Base-by-base conservation (phyloP, 768 basidiomycete species). In the Crepidotus variabilis region DNA sequence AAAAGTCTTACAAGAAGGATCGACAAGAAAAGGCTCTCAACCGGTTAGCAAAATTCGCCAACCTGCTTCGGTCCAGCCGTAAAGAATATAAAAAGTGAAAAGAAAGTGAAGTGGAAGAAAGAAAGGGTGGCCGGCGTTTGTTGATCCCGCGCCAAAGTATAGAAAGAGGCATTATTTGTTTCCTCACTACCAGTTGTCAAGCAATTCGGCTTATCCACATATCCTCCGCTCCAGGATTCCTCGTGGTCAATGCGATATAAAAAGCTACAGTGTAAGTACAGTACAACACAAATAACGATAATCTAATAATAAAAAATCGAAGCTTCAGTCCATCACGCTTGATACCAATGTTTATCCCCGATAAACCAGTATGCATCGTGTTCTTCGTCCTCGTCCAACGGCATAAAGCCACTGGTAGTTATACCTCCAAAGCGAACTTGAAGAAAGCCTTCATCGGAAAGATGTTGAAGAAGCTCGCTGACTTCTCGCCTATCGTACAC, bases 401-500 rank as follows among this genome's bases (percentile, higher is more conserved):
- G 75, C 10, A 18, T 43, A 45, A 51, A 20, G 1, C 35, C 13
- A 33, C 18, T 14, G 6, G 21, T n/a, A 59, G 56, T 57, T 14
- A 60, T 65, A 52, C 66, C 59, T 54, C 63, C 53, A 33, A 57
- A 61, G 47, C 72, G 70, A 59, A 70, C 60, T 46, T 69, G 69
- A 24, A 88, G 55, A 56, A 75, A 79, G 8, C 81, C 78, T 28
- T 84, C 82, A n/a, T 77, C 77, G 20, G 70, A 65, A 50, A 92
- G 69, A 53, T 77, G 77, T 13, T 71, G 69, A 47, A 90, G 64
- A 20, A 87, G 57, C n/a, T 91, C 90, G 49, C 76, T 70, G 22
- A 88, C 72, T 65, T 92, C 91, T 60, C 87, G 87, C 54, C 85
- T 77, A 65, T 93, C 90, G 61, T 91, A 92, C 20, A 87, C 82